phyloP scores from a whole-genome alignment of 345 rosid species.

The Brassica rapa region DNA sequence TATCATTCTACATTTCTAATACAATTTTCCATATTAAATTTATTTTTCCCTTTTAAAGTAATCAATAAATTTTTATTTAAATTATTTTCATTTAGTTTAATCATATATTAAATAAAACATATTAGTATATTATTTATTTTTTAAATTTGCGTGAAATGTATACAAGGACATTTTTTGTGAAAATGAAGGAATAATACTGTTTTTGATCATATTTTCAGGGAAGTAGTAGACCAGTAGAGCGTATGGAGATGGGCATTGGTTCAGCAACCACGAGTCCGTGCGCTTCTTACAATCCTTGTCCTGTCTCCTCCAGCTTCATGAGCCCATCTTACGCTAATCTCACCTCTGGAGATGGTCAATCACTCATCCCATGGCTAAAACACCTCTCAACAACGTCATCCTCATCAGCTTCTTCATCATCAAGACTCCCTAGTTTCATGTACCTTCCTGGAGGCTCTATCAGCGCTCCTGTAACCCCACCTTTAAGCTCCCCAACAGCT shows the following conservation, averaged over 20 bases:
- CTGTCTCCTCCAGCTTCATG: slow-evolving; percentile 74
- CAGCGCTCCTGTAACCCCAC: slow-evolving; percentile 99
- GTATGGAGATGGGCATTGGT: slow-evolving; percentile 66
- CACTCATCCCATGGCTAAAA: slow-evolving; percentile 94
- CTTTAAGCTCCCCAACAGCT: slow-evolving; percentile 90
- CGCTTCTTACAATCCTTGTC: slow-evolving; percentile 38
- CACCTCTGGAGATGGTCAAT: slow-evolving; percentile 65
- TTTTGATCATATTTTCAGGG: slow-evolving; percentile 51
- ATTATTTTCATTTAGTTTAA: too few relatives aligned
- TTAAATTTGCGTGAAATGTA: too few relatives aligned
- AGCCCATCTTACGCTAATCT: slow-evolving; percentile 72
- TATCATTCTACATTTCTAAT: too few relatives aligned
- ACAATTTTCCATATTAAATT: too few relatives aligned
- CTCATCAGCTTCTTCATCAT: slow-evolving; percentile 79
- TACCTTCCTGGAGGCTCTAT: slow-evolving; percentile 81
- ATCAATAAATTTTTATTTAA: too few relatives aligned
- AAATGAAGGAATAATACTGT: too few relatives aligned
- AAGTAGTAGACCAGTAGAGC: slow-evolving; percentile 82
- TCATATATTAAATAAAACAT: too few relatives aligned
- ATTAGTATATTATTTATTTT: too few relatives aligned
- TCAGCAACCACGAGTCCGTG: slow-evolving; percentile 74
- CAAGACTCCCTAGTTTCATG: slow-evolving; percentile 62
- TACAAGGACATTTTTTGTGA: too few relatives aligned
- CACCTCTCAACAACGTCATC: slow-evolving; percentile 75
- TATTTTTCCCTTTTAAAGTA: too few relatives aligned